Evolutionary conservation across 2,329 filamentous ascomycete species (phyloP).

Genomic region (Mollisiaceae sp.): DNA sequence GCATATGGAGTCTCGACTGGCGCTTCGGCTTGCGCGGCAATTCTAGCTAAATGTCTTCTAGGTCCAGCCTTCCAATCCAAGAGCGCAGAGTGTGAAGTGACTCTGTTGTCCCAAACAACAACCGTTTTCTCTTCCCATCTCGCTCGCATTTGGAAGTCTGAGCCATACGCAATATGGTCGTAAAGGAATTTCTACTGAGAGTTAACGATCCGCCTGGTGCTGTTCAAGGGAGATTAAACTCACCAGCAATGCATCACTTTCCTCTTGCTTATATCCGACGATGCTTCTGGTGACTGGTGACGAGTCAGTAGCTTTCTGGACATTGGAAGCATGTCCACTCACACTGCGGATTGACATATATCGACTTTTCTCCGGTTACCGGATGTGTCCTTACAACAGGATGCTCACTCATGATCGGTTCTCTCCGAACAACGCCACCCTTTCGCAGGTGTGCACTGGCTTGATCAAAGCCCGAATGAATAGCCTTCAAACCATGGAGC

Average conservation of each 20-base stretch:
- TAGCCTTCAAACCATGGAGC: slow-evolving; percentile 78
- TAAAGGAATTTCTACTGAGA: slow-evolving; percentile 73
- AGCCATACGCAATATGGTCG: slow-evolving; percentile 73
- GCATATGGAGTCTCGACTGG: slow-evolving; percentile 29
- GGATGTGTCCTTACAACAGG: slow-evolving; percentile 84
- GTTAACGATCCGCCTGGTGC: slow-evolving; percentile 48
- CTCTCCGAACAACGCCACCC: slow-evolving; percentile 74
- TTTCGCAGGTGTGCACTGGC: slow-evolving; percentile 69
- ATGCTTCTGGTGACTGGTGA: slow-evolving; percentile 75
- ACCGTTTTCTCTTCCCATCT: slow-evolving; percentile 83
- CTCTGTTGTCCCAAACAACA: slow-evolving; percentile 85
- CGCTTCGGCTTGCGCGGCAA: slow-evolving; percentile 28
- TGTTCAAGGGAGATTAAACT: slow-evolving; percentile 9
- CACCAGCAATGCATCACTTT: slow-evolving; percentile 72
- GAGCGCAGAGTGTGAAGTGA: slow-evolving; percentile 79
- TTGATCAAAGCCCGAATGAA: slow-evolving; percentile 85
- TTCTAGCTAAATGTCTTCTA: slow-evolving; percentile 52
- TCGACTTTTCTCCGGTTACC: slow-evolving; percentile 79
- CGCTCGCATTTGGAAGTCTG: slow-evolving; percentile 75
- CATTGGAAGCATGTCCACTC: slow-evolving; percentile 43
- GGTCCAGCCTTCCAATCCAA: slow-evolving; percentile 83
- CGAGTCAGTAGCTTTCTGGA: slow-evolving; percentile 56
- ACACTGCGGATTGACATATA: slow-evolving; percentile 86
- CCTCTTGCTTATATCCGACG: slow-evolving; percentile 84
- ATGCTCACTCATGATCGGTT: slow-evolving; percentile 76